These are phyloP conservation scores for Karstenula rhodostoma DNA, from an alignment of 2,329 filamentous ascomycete genomes.

Conservation along the genomic window DNA sequence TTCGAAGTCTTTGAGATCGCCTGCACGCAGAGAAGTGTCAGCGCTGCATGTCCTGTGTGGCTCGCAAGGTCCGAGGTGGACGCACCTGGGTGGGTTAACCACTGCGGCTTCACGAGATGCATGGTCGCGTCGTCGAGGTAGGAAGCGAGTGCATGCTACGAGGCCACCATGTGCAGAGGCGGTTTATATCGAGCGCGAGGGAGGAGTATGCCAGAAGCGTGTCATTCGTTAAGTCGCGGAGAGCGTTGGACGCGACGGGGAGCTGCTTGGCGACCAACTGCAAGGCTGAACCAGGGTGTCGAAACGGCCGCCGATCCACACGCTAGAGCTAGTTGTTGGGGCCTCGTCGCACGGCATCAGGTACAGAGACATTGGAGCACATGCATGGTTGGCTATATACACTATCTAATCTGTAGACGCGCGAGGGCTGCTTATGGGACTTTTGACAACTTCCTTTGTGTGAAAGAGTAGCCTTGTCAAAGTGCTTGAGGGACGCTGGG, in stretches of 20 bases:
- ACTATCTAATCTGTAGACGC: background rate
- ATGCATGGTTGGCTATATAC: background rate
- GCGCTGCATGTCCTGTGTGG: background rate
- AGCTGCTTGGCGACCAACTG: conserved; percentile 30
- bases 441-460: background rate
- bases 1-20: conserved; percentile 97
- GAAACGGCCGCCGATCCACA: conserved; percentile 38
- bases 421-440: background rate
- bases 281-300: conserved; percentile 27
- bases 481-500: background rate
- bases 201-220: conserved; percentile 16
- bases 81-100: conserved; percentile 90
- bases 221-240: conserved; percentile 32
- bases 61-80: conserved; percentile 25
- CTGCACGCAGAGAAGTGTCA: conserved; percentile 53
- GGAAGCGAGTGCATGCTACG: conserved; percentile 34
- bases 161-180: conserved; percentile 33
- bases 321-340: conserved; percentile 5
- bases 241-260: conserved; percentile 30
- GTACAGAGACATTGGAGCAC: background rate
- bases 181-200: background rate
- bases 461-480: background rate
- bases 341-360: conserved; percentile 7
- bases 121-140: conserved; percentile 45
- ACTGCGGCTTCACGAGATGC: conserved; percentile 87